These are phyloP conservation scores for Chamaenerion angustifolium DNA, from an alignment of 345 rosid species.

Conservation along the genomic window DNA sequence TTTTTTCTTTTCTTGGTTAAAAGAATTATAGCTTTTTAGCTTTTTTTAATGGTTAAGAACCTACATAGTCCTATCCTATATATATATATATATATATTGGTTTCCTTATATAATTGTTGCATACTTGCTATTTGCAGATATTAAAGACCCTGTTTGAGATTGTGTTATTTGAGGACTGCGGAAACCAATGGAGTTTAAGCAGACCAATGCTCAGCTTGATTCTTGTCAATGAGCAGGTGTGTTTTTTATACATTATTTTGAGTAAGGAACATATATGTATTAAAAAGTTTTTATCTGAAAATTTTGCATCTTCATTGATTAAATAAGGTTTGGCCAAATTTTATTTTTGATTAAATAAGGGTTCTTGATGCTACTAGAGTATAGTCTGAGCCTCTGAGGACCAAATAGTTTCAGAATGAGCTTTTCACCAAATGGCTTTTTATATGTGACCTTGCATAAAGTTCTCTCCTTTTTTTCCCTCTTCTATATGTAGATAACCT, in stretches of 20 bases:
- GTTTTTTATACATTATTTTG: slow-evolving; percentile 1
- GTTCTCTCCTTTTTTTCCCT: no score
- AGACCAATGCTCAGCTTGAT: slow-evolving; percentile 93
- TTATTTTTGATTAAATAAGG: no score
- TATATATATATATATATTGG: no score
- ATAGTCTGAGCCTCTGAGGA: no score
- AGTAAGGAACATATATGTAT: background rate
- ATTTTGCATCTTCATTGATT: background rate
- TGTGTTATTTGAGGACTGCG: slow-evolving; percentile 87
- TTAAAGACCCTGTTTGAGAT: slow-evolving; percentile 88
- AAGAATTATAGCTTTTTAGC: background rate
- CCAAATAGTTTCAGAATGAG: no score
- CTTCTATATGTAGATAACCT: no score
- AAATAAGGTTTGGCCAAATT: no score
- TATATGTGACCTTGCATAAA: no score
- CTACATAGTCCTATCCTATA: no score
- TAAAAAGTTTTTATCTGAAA: background rate
- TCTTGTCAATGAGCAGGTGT: slow-evolving; percentile 82
- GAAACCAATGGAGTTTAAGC: slow-evolving; percentile 98
- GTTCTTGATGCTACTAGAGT: no score
- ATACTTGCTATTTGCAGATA: slow-evolving; percentile 39
- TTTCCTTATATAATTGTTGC: background rate
- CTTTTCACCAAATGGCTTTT: no score
- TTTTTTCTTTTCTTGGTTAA: background rate
- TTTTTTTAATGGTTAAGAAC: no score